Evolutionary conservation across 2,329 filamentous ascomycete genomes (phyloP), one percentile per base, ranked within the genome.

Genomic region (Macrophomina pseudophaseolina): DNA sequence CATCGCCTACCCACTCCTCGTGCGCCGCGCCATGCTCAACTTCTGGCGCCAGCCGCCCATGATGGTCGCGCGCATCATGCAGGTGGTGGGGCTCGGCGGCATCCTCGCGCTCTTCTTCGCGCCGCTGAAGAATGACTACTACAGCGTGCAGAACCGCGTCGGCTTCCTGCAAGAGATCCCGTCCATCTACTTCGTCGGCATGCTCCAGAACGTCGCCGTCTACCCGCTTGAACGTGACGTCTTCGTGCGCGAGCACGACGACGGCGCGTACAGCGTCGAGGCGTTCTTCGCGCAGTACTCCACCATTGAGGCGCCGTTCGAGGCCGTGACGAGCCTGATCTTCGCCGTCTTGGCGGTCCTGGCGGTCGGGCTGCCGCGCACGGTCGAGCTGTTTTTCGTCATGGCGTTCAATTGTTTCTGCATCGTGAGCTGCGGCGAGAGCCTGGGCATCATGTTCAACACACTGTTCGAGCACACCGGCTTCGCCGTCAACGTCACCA

Each of bases 391-490:
- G 75, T 91, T 90, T 75, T 91, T 92, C 71, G 84, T 90, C 49
- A 82, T 85, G 62, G 83, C 87, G 2, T 91, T 90, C 77, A 87
- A 89, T 70, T 88, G 87, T 69, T 92, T 93, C 73, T 90, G 88
- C 70, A 86, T 93, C 65, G 89, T 92, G 16, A 89, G 83, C 64
- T 92, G 90, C 72, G 91, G 91, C 32, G 91, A 93, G 80, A 90
- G 87, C 64, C 73, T 93, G 0, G 91, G 91, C 0, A 93, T 94
- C 73, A 88, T 92, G 80, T 93, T 93, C 81, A 92, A 92, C 79
- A 93, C 90, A 0, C 79, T 93, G 8, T 91, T 93, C 74, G 80
- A 80, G 40, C 90, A 93, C 73, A 91, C 90, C 0, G 91, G 91
- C 1, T 93, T 93, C 74, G 90, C 90, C 0, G 87, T 93, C 67